A percentile compares a stretch with the other conserved stretches of the same genome.
phyloP scores from a whole-genome alignment of 768 basidiomycete species.

The Hypholoma fasciculare region DNA sequence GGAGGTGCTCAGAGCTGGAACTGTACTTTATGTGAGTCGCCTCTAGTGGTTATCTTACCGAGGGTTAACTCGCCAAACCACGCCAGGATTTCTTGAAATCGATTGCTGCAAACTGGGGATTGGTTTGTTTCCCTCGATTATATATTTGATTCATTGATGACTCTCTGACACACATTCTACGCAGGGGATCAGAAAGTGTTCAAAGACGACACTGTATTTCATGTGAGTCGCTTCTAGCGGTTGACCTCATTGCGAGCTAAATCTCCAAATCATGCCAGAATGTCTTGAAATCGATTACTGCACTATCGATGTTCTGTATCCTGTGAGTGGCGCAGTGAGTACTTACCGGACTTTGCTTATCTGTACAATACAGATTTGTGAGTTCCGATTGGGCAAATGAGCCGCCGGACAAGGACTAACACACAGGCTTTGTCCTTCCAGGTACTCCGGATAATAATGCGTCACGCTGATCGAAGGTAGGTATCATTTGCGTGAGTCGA shows the following conservation, averaged over 20 bases:
- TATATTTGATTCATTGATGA: no score
- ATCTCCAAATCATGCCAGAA: not conserved
- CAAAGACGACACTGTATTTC: not conserved
- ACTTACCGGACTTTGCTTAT: slow-evolving; percentile 13
- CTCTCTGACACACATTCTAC: not conserved
- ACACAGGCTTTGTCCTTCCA: slow-evolving; percentile 16
- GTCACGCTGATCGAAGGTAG: not conserved
- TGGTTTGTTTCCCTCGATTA: no score
- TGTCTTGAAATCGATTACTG: not conserved
- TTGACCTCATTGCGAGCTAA: no score
- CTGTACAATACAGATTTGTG: slow-evolving; percentile 15
- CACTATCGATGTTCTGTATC: not conserved
- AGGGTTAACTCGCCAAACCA: no score
- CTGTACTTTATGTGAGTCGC: no score
- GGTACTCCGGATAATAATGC: slow-evolving; percentile 4
- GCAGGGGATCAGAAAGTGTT: not conserved
- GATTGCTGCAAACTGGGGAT: no score
- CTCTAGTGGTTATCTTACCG: no score
- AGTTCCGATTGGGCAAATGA: slow-evolving; percentile 15
- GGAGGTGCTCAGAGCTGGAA: no score
- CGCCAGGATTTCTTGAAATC: no score
- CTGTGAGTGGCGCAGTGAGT: not conserved
- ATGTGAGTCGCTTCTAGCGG: not conserved
- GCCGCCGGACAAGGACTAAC: slow-evolving; percentile 9
- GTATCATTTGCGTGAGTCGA: not conserved